These are phyloP conservation scores for Gamsiella multidivaricata DNA, from an alignment of 192 early-diverging fungal species.

Conservation along the genomic window DNA sequence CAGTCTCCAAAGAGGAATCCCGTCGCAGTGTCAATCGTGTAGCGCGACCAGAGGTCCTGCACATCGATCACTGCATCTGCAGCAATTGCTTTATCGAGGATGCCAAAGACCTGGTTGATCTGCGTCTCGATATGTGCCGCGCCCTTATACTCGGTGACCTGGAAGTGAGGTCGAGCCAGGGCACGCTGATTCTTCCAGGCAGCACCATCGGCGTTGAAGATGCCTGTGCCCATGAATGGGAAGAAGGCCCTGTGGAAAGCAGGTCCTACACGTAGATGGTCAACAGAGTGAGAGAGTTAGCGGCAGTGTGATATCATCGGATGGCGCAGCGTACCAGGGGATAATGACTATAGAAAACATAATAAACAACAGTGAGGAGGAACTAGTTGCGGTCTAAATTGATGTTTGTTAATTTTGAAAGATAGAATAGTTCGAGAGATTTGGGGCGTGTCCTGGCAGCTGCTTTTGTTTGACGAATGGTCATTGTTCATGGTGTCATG, in stretches of 20 bases:
- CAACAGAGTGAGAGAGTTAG: neutral
- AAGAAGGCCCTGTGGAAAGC: conserved; percentile 41
- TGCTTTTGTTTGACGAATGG: too few relatives aligned
- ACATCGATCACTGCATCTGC: conserved; percentile 6
- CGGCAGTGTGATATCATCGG: too few relatives aligned
- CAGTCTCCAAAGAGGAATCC: conserved; percentile 48
- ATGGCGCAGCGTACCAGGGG: too few relatives aligned
- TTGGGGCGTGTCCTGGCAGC: too few relatives aligned
- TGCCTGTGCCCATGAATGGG: conserved; percentile 52
- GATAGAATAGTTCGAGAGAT: too few relatives aligned
- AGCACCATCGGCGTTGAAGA: conserved; percentile 46
- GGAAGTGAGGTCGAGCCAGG: conserved; percentile 47
- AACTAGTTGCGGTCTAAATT: too few relatives aligned
- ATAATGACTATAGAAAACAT: too few relatives aligned
- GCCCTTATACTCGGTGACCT: conserved; percentile 50
- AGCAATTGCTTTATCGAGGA: conserved; percentile 25
- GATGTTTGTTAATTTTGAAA: too few relatives aligned
- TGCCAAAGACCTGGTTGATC: conserved; percentile 45
- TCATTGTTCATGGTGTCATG: too few relatives aligned
- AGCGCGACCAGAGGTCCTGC: conserved; percentile 49
- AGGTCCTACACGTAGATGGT: conserved; percentile 11
- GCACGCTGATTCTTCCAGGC: conserved; percentile 54
- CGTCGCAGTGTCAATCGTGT: conserved; percentile 41
- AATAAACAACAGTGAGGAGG: too few relatives aligned
- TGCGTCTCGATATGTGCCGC: conserved; percentile 49